phyloP scores from a whole-genome alignment of 345 rosid genomes.

The Citrus inodora region DNA sequence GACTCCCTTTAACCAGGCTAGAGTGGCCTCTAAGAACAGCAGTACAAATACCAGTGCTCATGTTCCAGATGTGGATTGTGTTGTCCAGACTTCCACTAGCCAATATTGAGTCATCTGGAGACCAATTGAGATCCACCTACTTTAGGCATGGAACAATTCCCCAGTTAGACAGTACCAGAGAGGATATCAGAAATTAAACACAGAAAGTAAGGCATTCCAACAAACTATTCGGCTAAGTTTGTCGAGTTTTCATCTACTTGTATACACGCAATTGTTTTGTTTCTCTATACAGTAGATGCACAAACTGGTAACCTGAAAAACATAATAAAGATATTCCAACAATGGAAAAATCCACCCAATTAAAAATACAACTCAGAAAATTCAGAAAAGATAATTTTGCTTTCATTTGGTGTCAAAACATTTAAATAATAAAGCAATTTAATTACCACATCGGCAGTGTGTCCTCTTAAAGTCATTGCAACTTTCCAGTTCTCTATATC shows the following conservation, averaged over 20 bases:
- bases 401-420: background rate
- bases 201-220: background rate
- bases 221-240: background rate
- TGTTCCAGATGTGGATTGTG: constrained; percentile 92
- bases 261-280: background rate
- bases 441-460: constrained; percentile 99
- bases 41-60: constrained; percentile 88
- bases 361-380: constrained; percentile 2
- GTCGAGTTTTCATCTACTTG: background rate
- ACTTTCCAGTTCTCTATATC: constrained; percentile 99
- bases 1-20: constrained; percentile 97
- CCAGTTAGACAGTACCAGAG: constrained; percentile 37
- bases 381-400: background rate
- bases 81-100: constrained; percentile 99
- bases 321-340: background rate
- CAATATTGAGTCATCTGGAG: constrained; percentile 92
- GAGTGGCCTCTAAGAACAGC: constrained; percentile 98
- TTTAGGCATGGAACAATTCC: constrained; percentile 50
- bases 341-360: background rate
- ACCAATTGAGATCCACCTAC: constrained; percentile 99
- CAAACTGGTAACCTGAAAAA: background rate
- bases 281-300: background rate
- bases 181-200: constrained; percentile 15
- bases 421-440: constrained; percentile 7
- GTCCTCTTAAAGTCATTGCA: constrained; percentile 93